These are phyloP conservation scores for Lactarius vividus DNA, from an alignment of 768 basidiomycete genomes.

Conservation along the genomic window DNA sequence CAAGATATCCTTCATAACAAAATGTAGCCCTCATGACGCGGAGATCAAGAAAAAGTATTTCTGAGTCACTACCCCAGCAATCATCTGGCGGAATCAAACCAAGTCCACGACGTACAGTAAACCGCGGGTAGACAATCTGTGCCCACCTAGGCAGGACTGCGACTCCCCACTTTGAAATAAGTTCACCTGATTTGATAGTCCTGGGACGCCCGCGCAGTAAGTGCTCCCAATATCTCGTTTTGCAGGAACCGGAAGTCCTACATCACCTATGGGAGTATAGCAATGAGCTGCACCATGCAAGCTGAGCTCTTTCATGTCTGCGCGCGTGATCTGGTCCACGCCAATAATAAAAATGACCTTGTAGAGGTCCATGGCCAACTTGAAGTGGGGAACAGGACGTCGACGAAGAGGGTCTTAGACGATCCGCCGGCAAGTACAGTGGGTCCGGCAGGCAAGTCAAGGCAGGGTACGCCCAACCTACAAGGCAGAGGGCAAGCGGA, in stretches of 20 bases:
- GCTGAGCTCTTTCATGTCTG: slow-evolving; percentile 92
- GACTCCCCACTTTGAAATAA: no score
- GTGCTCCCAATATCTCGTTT: slow-evolving; percentile 92
- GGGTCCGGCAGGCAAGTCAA: no score
- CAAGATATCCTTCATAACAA: slow-evolving; percentile 62
- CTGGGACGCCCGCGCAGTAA: slow-evolving; percentile 69
- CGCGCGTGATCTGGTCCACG: slow-evolving; percentile 94
- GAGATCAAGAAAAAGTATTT: background rate
- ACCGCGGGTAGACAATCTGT: slow-evolving; percentile 39
- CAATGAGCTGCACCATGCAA: slow-evolving; percentile 92
- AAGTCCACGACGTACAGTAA: slow-evolving; percentile 96
- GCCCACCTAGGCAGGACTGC: background rate
- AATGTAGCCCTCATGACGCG: background rate
- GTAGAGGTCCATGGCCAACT: slow-evolving; percentile 84
- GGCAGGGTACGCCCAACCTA: no score
- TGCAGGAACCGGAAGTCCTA: slow-evolving; percentile 97
- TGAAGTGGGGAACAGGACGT: slow-evolving; percentile 89
- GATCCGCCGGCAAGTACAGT: slow-evolving; percentile 46
- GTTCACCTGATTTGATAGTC: slow-evolving; percentile 81
- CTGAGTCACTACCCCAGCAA: slow-evolving; percentile 49
- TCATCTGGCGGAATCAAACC: slow-evolving; percentile 83
- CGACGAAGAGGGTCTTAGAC: slow-evolving; percentile 99
- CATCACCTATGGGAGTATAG: slow-evolving; percentile 94
- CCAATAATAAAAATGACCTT: slow-evolving; percentile 96
- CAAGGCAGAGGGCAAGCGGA: no score